Conservation (phyloP, 331 rosid species). For the Pyracantha coccinea region DNA sequence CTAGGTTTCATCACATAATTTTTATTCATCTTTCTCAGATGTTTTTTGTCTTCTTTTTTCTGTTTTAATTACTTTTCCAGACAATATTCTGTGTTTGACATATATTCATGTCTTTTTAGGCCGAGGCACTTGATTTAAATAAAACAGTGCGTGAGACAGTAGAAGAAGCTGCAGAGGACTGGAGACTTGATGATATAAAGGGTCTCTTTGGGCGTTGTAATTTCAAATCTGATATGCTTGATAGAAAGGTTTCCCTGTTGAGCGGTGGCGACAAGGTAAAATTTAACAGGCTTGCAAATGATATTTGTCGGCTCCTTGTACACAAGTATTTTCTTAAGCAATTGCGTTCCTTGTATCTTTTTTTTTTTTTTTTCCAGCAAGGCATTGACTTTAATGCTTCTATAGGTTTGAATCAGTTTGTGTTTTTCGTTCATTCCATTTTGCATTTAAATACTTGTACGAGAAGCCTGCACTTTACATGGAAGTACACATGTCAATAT, state of each 20-base stretch:
- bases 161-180: constrained; percentile 94
- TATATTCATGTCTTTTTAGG: constrained; percentile 37
- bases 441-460: not conserved
- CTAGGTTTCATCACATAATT: constrained; percentile 3
- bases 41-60: not conserved
- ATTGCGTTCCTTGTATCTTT: not conserved
- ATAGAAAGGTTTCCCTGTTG: constrained; percentile 80
- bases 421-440: not conserved
- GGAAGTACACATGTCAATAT: not conserved
- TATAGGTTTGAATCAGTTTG: not conserved
- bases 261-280: constrained; percentile 99
- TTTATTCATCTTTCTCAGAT: not conserved
- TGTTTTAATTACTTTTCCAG: not conserved
- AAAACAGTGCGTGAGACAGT: constrained; percentile 92
- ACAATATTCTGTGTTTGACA: constrained; percentile 24
- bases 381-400: not conserved
- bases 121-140: constrained; percentile 92
- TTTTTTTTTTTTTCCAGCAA: constrained; percentile 4
- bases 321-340: not conserved
- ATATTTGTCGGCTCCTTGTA: not conserved
- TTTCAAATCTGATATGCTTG: constrained; percentile 94
- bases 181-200: constrained; percentile 90
- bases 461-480: not conserved
- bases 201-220: constrained; percentile 99
- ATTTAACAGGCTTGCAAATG: not conserved